Base-by-base conservation (phyloP, 768 basidiomycete genomes). In the Harrya chromipes region DNA sequence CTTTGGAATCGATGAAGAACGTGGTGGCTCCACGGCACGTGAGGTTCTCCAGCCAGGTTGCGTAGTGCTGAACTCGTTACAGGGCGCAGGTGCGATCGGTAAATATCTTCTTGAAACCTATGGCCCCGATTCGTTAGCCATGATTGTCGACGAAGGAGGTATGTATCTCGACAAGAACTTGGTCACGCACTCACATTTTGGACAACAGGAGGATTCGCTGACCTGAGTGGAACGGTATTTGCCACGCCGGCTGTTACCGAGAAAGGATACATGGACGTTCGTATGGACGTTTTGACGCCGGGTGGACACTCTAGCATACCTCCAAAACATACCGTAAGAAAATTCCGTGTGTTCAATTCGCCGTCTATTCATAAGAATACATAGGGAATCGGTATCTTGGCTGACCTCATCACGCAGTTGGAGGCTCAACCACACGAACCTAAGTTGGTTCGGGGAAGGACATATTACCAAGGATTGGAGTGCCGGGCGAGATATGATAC, bases 131-230 rank as follows among this genome's bases (percentile, higher is more conserved):
- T 69, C 74, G 6, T 69, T 84, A 43, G 66, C 78, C 1, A 66
- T 84, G 58, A 60, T 83, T n/a, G 71, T 84, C 11, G 84, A 84
- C 49, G 83, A 84, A 68, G 80, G 81, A 7, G 77, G 79, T 70
- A 58, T 49, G 50, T 10, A 16, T 40, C 35, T 19, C 5, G 6
- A 21, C 23, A 34, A 43, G 27, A 7, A 17, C 10, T 8, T 16
- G 26, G 8, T 0, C 6, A n/a, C 7, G 17, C 8, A 36, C 24
- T 56, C 27, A 53, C 48, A 10, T 11, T 8, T 19, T 13, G n/a
- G 38, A n/a, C 37, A 13, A 46, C 43, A 71, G 71, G 62, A 47
- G 62, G 60, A 27, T 70, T 58, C 43, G 37, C 34, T 8, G 57
- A 68, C 26, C 40, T 60, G 41, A 61, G 58, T 13, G 74, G 69